phyloP scores from a whole-genome alignment of 2,329 filamentous ascomycete genomes.

The Pseudogymnoascus sp. region DNA sequence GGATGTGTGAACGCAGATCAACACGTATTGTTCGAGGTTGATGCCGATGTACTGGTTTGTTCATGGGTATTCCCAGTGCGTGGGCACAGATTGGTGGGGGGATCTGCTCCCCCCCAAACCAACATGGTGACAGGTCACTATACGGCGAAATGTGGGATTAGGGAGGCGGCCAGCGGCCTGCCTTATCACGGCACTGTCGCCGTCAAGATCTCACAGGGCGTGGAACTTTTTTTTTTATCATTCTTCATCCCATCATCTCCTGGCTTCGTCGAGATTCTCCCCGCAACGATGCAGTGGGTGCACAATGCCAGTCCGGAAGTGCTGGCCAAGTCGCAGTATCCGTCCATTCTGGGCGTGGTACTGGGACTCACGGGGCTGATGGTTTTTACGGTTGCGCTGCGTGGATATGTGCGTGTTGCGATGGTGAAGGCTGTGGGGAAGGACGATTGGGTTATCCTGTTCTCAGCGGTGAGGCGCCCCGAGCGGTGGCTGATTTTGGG shows the following conservation, averaged over 20 bases:
- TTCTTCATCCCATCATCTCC: neutral
- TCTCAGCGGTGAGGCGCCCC: constrained; percentile 33
- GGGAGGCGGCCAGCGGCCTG: neutral
- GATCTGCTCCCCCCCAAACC: neutral
- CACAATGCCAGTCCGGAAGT: constrained; percentile 43
- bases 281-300: constrained; percentile 44
- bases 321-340: constrained; percentile 43
- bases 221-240: neutral
- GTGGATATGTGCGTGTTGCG: constrained; percentile 39
- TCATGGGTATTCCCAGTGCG: neutral
- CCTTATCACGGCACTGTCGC: neutral
- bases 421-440: constrained; percentile 38
- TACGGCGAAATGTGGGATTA: neutral
- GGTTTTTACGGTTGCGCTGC: constrained; percentile 34
- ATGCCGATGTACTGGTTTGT: neutral
- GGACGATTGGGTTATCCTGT: constrained; percentile 41
- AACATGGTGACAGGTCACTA: constrained; percentile 10
- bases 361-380: constrained; percentile 41
- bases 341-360: constrained; percentile 44
- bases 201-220: neutral
- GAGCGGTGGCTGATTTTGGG: constrained; percentile 2
- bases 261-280: constrained; percentile 16
- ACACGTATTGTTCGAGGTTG: neutral
- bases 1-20: neutral
- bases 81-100: neutral